Evolutionary conservation across 371 early-diverging fungal genomes (phyloP).

Genomic region (Massospora cicadina): DNA sequence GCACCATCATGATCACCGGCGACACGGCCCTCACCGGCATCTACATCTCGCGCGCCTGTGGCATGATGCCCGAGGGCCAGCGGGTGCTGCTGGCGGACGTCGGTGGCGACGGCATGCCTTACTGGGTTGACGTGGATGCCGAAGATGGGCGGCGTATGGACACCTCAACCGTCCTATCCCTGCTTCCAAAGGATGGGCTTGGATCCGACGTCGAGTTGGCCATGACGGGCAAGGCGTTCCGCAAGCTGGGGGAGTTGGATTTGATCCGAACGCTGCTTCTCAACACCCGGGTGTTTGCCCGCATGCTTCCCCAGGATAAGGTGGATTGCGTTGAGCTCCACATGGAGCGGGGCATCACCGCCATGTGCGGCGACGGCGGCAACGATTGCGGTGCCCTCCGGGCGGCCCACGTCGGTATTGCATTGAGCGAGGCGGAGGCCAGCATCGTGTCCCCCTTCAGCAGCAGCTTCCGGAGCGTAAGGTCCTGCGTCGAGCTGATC

Average conservation of each 20-base stretch:
- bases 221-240: conserved; percentile 52
- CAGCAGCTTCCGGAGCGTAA: conserved; percentile 39
- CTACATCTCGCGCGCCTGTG: conserved; percentile 62
- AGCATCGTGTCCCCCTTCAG: conserved; percentile 76
- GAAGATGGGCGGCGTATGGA: conserved; percentile 19
- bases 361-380: conserved; percentile 92
- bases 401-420: conserved; percentile 79
- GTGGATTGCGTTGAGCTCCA: conserved; percentile 50
- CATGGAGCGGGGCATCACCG: conserved; percentile 54
- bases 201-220: conserved; percentile 34
- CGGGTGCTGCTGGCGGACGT: conserved; percentile 31
- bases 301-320: conserved; percentile 62
- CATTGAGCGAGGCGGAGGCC: conserved; percentile 71
- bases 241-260: conserved; percentile 22
- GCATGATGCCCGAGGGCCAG: conserved; percentile 31
- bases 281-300: conserved; percentile 47
- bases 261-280: conserved; percentile 28
- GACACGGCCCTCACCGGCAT: conserved; percentile 80
- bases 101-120: conserved; percentile 13
- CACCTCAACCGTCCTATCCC: conserved; percentile 17
- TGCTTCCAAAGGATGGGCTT: conserved; percentile 14
- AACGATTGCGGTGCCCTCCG: conserved; percentile 91
- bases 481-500: conserved; percentile 51
- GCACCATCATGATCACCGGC: conserved; percentile 85
- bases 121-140: conserved; percentile 36